Percentiles rank a stretch among this genome's conserved stretches.
Evolutionary conservation across 2,329 filamentous ascomycete species (phyloP).

Genomic region (Aureobasidium subglaciale): DNA sequence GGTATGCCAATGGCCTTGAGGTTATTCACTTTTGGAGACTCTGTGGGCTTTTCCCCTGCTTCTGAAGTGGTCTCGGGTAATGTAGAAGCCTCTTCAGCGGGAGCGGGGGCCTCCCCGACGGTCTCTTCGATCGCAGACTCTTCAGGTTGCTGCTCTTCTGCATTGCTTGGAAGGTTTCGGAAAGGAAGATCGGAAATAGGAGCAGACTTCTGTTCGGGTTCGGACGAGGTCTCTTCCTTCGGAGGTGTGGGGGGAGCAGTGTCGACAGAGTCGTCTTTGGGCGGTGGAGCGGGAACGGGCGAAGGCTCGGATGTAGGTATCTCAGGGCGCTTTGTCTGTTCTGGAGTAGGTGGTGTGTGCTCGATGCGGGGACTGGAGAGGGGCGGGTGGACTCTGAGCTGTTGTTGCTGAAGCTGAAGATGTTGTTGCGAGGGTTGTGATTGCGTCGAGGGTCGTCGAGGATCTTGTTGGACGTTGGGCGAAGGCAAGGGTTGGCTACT

Average conservation of each 20-base stretch:
- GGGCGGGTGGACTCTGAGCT: slow-evolving; percentile 24
- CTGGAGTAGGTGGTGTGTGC: slow-evolving; percentile 46
- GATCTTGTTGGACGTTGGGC: slow-evolving; percentile 9
- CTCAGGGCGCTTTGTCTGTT: slow-evolving; percentile 24
- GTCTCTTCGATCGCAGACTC: neutral
- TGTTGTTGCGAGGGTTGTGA: slow-evolving; percentile 16
- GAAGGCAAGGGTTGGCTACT: slow-evolving; percentile 20
- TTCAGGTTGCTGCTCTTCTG: neutral
- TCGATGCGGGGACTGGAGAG: slow-evolving; percentile 40
- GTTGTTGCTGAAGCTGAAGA: slow-evolving; percentile 21
- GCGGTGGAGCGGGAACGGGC: slow-evolving; percentile 24
- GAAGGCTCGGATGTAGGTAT: slow-evolving; percentile 14
- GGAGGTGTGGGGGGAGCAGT: slow-evolving; percentile 24
- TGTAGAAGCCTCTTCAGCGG: neutral
- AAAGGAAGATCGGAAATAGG: slow-evolving; percentile 6
- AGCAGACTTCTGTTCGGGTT: slow-evolving; percentile 17
- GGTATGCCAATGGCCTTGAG: slow-evolving; percentile 16
- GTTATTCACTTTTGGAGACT: slow-evolving; percentile 8
- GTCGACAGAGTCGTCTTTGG: slow-evolving; percentile 20
- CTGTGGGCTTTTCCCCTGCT: slow-evolving; percentile 19
- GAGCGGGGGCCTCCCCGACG: neutral
- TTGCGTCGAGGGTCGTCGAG: slow-evolving; percentile 2
- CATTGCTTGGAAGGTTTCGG: slow-evolving; percentile 26
- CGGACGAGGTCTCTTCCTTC: slow-evolving; percentile 27
- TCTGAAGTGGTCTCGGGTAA: slow-evolving; percentile 19